phyloP scores from a whole-genome alignment of 768 basidiomycete species.

The Phaeotremella fagi region DNA sequence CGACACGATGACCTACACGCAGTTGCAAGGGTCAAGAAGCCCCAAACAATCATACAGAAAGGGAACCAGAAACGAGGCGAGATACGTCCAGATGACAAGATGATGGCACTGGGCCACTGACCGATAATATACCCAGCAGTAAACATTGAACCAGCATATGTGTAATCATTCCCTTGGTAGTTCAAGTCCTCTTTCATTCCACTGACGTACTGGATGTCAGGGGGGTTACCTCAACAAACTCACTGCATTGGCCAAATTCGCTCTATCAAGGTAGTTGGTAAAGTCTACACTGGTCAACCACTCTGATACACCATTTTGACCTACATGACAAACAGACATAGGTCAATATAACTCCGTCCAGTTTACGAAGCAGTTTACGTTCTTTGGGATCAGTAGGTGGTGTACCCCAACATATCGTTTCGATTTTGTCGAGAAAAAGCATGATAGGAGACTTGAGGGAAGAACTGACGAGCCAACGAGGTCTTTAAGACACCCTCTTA shows the following conservation, averaged over 20 bases:
- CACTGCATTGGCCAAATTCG: constrained; percentile 56
- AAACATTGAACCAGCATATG: constrained; percentile 62
- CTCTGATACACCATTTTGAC: too few relatives aligned
- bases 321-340: constrained; percentile 29
- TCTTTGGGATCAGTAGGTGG: constrained; percentile 14
- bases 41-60: constrained; percentile 15
- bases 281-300: constrained; percentile 8
- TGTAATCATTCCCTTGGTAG: constrained; percentile 66
- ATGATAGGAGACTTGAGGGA: neutral
- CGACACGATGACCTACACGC: constrained; percentile 10
- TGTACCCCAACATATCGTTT: constrained; percentile 25
- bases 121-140: constrained; percentile 69
- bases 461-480: neutral
- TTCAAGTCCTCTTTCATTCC: constrained; percentile 69
- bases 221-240: neutral
- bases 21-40: constrained; percentile 13
- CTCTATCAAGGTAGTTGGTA: constrained; percentile 21
- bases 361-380: neutral
- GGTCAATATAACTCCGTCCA: constrained; percentile 5
- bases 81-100: constrained; percentile 43
- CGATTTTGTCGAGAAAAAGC: neutral
- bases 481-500: neutral
- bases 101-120: constrained; percentile 6
- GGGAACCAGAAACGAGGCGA: constrained; percentile 67
- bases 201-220: constrained; percentile 55